Evolutionary conservation across 495 filamentous ascomycete species (phyloP).

Genomic region (Penicillium pulvis): DNA sequence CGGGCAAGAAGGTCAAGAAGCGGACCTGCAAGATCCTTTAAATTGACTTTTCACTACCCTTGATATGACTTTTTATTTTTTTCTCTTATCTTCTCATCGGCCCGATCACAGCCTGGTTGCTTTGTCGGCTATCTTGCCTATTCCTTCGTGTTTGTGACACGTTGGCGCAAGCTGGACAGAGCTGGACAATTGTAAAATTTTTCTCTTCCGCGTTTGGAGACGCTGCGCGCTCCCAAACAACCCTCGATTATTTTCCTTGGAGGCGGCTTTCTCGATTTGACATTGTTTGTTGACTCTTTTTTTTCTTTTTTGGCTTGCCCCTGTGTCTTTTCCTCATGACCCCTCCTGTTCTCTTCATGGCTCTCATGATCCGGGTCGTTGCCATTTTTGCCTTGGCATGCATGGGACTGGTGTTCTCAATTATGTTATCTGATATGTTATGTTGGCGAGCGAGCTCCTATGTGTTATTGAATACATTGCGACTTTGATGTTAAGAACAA

Average conservation of each 20-base stretch:
- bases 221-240: slow-evolving; percentile 27
- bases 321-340: slow-evolving; percentile 20
- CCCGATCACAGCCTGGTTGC: slow-evolving; percentile 46
- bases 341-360: slow-evolving; percentile 31
- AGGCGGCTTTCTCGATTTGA: slow-evolving; percentile 27
- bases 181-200: slow-evolving; percentile 29
- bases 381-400: slow-evolving; percentile 40
- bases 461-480: slow-evolving; percentile 32
- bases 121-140: slow-evolving; percentile 33
- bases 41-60: slow-evolving; percentile 19
- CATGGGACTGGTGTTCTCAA: slow-evolving; percentile 50
- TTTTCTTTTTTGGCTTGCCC: slow-evolving; percentile 23
- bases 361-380: slow-evolving; percentile 41
- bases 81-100: slow-evolving; percentile 22
- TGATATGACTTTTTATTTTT: slow-evolving; percentile 16
- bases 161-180: slow-evolving; percentile 25
- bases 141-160: slow-evolving; percentile 28
- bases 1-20: slow-evolving; percentile 61
- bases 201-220: slow-evolving; percentile 21
- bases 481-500: slow-evolving; percentile 8
- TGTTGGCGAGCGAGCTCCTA: slow-evolving; percentile 40
- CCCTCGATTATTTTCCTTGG: slow-evolving; percentile 15
- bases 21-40: slow-evolving; percentile 71
- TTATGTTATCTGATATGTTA: slow-evolving; percentile 33
- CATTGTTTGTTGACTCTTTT: slow-evolving; percentile 23